Conservation (phyloP, 208 protist genomes). For the Trypanosoma vivax region DNA sequence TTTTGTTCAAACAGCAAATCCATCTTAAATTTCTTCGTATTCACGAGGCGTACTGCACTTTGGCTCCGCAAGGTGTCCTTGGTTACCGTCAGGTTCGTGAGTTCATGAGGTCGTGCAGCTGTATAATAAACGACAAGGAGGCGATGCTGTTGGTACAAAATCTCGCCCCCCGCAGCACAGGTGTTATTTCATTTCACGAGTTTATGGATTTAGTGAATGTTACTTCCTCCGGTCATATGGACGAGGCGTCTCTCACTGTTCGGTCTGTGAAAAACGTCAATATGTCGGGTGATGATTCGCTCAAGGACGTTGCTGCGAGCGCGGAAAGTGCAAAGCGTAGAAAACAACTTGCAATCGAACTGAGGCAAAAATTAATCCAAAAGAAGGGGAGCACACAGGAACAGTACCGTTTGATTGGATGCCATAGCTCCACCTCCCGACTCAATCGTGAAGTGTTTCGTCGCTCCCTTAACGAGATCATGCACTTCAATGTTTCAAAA, state of each 20-base stretch:
- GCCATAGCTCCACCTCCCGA: constrained; percentile 57
- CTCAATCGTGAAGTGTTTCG: constrained; percentile 73
- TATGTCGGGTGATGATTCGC: constrained; percentile 41
- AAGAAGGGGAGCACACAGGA: constrained; percentile 67
- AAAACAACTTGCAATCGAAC: constrained; percentile 41
- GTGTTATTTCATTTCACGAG: constrained; percentile 70
- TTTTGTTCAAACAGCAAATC: constrained; percentile 76
- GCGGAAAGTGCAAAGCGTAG: constrained; percentile 37
- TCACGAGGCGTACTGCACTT: constrained; percentile 60
- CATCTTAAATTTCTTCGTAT: constrained; percentile 67
- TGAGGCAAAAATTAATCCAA: constrained; percentile 81
- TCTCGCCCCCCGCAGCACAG: constrained; percentile 50
- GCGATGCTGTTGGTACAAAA: constrained; percentile 73
- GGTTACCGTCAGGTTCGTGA: constrained; percentile 75
- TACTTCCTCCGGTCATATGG: constrained; percentile 48
- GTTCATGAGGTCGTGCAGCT: constrained; percentile 79
- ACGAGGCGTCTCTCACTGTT: constrained; percentile 53
- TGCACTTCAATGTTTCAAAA: constrained; percentile 80
- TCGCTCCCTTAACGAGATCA: constrained; percentile 57
- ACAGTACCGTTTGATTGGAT: constrained; percentile 71
- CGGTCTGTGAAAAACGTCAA: constrained; percentile 63
- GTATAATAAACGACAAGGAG: constrained; percentile 76
- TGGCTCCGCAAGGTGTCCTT: constrained; percentile 73
- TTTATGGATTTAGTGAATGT: constrained; percentile 69
- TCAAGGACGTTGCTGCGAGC: constrained; percentile 29